A percentile compares a stretch with the other conserved stretches of the same genome.
These are phyloP conservation scores for Apiotrichum mycotoxinovorans DNA, from an alignment of 1,284 basidiomycete genomes.

Conservation along the genomic window DNA sequence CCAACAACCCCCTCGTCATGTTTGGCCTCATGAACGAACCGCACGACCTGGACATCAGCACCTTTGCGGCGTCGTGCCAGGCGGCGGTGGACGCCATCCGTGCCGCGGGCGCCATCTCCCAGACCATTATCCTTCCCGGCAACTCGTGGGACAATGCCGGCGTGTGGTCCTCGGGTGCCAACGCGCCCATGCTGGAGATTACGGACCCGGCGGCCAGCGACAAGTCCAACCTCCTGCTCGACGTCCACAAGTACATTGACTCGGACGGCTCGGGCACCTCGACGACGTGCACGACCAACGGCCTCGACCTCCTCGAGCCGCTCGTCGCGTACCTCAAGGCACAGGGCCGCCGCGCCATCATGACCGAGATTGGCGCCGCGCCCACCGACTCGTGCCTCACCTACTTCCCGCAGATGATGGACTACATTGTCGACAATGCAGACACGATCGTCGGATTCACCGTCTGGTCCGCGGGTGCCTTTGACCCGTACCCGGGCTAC, in stretches of 20 bases:
- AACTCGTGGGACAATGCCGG: constrained; percentile 38
- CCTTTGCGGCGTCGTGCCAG: constrained; percentile 37
- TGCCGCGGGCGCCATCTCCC: constrained; percentile 41
- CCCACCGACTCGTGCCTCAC: constrained; percentile 43
- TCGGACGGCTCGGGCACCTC: constrained; percentile 59
- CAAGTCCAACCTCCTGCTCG: constrained; percentile 56
- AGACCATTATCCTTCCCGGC: constrained; percentile 44
- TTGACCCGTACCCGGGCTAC: constrained; percentile 30
- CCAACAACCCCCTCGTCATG: constrained; percentile 54
- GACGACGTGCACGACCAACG: constrained; percentile 54
- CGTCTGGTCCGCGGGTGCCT: constrained; percentile 52
- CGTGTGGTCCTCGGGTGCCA: constrained; percentile 46
- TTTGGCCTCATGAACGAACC: constrained; percentile 37
- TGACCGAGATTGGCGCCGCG: constrained; percentile 61
- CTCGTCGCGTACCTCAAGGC: constrained; percentile 55
- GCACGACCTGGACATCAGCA: constrained; percentile 37
- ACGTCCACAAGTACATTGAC: constrained; percentile 64
- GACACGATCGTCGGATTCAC: constrained; percentile 55
- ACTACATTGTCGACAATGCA: constrained; percentile 55
- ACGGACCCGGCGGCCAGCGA: constrained; percentile 57
- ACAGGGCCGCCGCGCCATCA: constrained; percentile 58
- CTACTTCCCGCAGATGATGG: constrained; percentile 51
- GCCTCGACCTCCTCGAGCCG: constrained; percentile 53
- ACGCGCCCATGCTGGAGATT: constrained; percentile 52
- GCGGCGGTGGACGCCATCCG: constrained; percentile 47